A percentile compares a stretch with the other conserved stretches of the same genome.
These are phyloP conservation scores for Flaveria sonorensis DNA, from an alignment of 129 eudicot species.

Conservation along the genomic window DNA sequence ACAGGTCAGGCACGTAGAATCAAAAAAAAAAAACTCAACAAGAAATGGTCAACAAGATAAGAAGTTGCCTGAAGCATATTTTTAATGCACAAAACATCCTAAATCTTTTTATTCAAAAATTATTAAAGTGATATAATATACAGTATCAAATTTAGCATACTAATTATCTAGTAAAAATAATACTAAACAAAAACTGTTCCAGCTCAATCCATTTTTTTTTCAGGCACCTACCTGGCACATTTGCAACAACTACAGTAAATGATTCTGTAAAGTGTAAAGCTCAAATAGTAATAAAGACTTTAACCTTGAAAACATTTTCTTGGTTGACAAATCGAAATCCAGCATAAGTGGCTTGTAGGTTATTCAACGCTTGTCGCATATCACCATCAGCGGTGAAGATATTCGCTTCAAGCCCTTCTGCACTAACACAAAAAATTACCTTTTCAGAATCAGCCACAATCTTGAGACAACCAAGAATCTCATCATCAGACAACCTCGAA, in stretches of 20 bases:
- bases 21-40: not conserved
- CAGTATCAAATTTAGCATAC: not conserved
- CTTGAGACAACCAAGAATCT: slow-evolving; percentile 95
- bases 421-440: slow-evolving; percentile 35
- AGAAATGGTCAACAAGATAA: not conserved
- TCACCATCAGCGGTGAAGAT: slow-evolving; percentile 97
- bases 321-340: slow-evolving; percentile 95
- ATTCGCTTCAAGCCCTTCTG: slow-evolving; percentile 87
- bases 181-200: not conserved
- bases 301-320: slow-evolving; percentile 94
- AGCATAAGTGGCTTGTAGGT: slow-evolving; percentile 91
- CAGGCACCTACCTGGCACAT: not conserved
- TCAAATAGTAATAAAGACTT: not conserved
- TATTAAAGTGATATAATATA: not conserved
- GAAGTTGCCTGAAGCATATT: not conserved
- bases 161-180: not conserved
- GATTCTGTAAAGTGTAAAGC: not conserved
- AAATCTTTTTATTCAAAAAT: not conserved
- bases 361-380: slow-evolving; percentile 93
- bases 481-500: slow-evolving; percentile 87
- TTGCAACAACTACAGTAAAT: not conserved
- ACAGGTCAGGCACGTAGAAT: not conserved
- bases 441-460: slow-evolving; percentile 84
- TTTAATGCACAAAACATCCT: not conserved
- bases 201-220: not conserved